Conservation (phyloP, 495 filamentous ascomycete genomes). For the Hypoxylon rickii region DNA sequence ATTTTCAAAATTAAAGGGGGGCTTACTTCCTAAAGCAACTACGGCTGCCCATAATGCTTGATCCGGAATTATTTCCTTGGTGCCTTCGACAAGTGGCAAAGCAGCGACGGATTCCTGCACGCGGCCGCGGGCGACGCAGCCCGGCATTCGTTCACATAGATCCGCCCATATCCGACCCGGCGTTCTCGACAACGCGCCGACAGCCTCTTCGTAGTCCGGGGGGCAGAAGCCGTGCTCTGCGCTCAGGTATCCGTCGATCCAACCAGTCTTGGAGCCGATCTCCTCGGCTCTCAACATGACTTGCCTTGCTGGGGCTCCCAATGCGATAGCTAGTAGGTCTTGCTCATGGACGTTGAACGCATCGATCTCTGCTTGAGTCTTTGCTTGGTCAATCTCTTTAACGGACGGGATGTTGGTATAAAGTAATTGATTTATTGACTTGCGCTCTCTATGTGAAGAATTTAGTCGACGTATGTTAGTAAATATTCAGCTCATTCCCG, state of each 20-base stretch:
- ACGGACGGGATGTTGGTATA: slow-evolving; percentile 25
- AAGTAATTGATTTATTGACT: slow-evolving; percentile 29
- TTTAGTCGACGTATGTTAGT: slow-evolving; percentile 14
- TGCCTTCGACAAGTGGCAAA: slow-evolving; percentile 52
- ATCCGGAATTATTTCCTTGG: slow-evolving; percentile 53
- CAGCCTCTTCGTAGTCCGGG: slow-evolving; percentile 53
- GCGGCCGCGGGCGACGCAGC: slow-evolving; percentile 53
- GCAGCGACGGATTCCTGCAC: slow-evolving; percentile 54
- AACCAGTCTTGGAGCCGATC: slow-evolving; percentile 54
- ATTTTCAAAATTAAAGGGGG: not conserved
- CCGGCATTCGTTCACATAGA: slow-evolving; percentile 58
- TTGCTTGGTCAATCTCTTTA: slow-evolving; percentile 37
- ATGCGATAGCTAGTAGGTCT: slow-evolving; percentile 54
- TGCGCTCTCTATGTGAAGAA: slow-evolving; percentile 17
- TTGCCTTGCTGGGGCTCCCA: slow-evolving; percentile 56
- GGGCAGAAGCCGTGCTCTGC: slow-evolving; percentile 56
- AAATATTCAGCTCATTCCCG: not conserved
- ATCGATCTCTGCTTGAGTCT: slow-evolving; percentile 45
- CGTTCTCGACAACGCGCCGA: slow-evolving; percentile 51
- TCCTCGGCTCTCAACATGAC: slow-evolving; percentile 58
- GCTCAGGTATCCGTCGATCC: slow-evolving; percentile 59
- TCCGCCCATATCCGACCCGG: slow-evolving; percentile 59
- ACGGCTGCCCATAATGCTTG: slow-evolving; percentile 57
- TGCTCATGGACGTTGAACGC: slow-evolving; percentile 49
- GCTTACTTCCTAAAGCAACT: slow-evolving; percentile 49